Percentiles rank a stretch among this genome's conserved stretches.
These are phyloP conservation scores for Basidioascus undulatus DNA, from an alignment of 768 basidiomycete species.

Conservation along the genomic window DNA sequence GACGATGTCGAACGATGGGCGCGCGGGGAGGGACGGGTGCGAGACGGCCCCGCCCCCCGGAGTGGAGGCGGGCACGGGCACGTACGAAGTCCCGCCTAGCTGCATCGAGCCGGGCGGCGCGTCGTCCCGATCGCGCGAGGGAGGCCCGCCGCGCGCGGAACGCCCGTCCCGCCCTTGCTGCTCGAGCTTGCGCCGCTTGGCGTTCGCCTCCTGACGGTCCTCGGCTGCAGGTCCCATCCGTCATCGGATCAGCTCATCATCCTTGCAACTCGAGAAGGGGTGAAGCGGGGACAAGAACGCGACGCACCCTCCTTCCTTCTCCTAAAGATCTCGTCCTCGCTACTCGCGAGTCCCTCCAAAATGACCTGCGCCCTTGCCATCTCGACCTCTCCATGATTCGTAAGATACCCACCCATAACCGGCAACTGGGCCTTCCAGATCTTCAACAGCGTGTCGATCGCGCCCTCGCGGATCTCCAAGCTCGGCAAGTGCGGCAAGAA, in stretches of 20 bases:
- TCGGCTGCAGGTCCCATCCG: constrained; percentile 33
- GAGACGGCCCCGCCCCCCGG: constrained; percentile 12
- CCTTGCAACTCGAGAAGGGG: not conserved
- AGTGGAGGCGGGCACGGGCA: constrained; percentile 14
- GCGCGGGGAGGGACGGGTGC: constrained; percentile 41
- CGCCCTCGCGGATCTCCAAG: constrained; percentile 96
- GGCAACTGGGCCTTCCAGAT: constrained; percentile 89
- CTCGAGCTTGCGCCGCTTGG: constrained; percentile 62
- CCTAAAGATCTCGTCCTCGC: constrained; percentile 89
- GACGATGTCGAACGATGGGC: constrained; percentile 45
- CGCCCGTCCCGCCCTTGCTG: too few relatives aligned
- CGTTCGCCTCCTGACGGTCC: constrained; percentile 74
- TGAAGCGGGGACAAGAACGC: not conserved
- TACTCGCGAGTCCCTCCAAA: constrained; percentile 73
- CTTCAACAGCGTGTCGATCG: constrained; percentile 83
- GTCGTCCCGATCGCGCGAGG: constrained; percentile 9
- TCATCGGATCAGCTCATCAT: constrained; percentile 2
- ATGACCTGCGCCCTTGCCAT: constrained; percentile 74
- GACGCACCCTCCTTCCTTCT: constrained; percentile 69
- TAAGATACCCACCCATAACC: constrained; percentile 91
- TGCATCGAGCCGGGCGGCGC: constrained; percentile 10
- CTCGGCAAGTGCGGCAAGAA: constrained; percentile 94
- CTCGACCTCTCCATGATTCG: constrained; percentile 73
- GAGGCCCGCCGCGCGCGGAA: too few relatives aligned
- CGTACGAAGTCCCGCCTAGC: constrained; percentile 17